Conservation (phyloP, 306 rosid genomes). For the Malus sylvestris region DNA sequence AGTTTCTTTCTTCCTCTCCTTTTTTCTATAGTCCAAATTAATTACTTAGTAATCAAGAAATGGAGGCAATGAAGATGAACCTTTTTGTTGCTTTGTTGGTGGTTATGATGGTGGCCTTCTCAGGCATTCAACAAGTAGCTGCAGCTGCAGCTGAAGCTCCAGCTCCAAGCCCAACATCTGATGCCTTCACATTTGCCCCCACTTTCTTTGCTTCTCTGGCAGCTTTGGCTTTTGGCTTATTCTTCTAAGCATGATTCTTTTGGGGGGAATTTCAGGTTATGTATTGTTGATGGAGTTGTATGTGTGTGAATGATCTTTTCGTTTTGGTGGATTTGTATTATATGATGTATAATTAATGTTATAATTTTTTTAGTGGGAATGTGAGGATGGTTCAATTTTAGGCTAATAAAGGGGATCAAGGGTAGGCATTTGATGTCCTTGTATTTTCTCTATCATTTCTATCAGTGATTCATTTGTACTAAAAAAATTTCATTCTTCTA, state of each 20-base stretch:
- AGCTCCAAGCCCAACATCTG: constrained; percentile 43
- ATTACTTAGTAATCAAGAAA: background rate
- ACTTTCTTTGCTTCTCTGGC: constrained; percentile 31
- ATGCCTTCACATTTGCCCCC: constrained; percentile 31
- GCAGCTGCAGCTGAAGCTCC: constrained; percentile 37
- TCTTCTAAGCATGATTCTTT: constrained; percentile 12
- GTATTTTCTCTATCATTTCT: constrained; percentile 1
- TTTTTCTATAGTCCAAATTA: background rate
- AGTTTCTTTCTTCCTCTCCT: background rate
- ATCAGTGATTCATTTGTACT: background rate
- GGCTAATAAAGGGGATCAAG: constrained; percentile 10
- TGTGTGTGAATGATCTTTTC: constrained; percentile 20
- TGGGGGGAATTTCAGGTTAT: background rate
- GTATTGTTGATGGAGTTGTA: constrained; percentile 6
- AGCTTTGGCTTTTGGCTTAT: constrained; percentile 32
- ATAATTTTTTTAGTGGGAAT: background rate
- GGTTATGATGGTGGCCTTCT: constrained; percentile 29
- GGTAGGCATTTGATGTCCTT: background rate
- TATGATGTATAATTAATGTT: constrained; percentile 6
- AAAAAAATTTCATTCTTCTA: background rate
- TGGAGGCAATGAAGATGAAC: constrained; percentile 41
- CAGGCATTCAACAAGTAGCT: constrained; percentile 20
- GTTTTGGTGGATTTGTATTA: constrained; percentile 7
- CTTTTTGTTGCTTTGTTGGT: constrained; percentile 20
- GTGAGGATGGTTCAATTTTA: background rate